Conservation (phyloP, 768 basidiomycete genomes). For the Clitopilus hobsonii region DNA sequence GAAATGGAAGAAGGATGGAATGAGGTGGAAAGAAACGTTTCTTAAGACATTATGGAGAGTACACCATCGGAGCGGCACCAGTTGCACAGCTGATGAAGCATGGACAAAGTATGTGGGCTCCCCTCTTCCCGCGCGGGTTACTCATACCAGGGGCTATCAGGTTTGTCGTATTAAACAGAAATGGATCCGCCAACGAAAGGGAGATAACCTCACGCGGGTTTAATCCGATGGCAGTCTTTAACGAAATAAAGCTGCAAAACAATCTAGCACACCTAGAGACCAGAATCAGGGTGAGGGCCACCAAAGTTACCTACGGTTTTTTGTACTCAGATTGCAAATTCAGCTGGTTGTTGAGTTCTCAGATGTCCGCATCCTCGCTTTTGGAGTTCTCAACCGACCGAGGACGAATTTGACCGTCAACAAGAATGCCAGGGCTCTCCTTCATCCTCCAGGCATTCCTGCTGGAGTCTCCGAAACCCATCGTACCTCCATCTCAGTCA, state of each 20-base stretch:
- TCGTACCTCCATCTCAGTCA: not conserved
- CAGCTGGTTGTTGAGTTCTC: conserved; percentile 66
- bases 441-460: conserved; percentile 66
- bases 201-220: conserved; percentile 65
- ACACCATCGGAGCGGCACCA: conserved; percentile 55
- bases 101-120: conserved; percentile 66
- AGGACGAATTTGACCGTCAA: conserved; percentile 56
- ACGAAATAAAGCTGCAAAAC: conserved; percentile 75
- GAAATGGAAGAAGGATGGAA: conserved; percentile 58
- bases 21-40: conserved; percentile 60
- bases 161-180: conserved; percentile 73
- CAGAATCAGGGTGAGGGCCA: conserved; percentile 55
- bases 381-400: conserved; percentile 61
- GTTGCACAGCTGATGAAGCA: conserved; percentile 75
- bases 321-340: conserved; percentile 3
- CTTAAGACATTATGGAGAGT: conserved; percentile 61
- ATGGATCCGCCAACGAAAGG: conserved; percentile 68
- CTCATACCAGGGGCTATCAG: conserved; percentile 27
- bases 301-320: not conserved
- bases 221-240: conserved; percentile 61
- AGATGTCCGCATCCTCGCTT: conserved; percentile 69
- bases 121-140: conserved; percentile 4
- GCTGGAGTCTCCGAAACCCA: conserved; percentile 3
- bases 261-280: conserved; percentile 67
- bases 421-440: conserved; percentile 58